Percentiles rank a stretch among this genome's conserved stretches.
These are phyloP conservation scores for Nannizziopsis arthrosporioides DNA, from an alignment of 2,329 filamentous ascomycete genomes.

Conservation along the genomic window DNA sequence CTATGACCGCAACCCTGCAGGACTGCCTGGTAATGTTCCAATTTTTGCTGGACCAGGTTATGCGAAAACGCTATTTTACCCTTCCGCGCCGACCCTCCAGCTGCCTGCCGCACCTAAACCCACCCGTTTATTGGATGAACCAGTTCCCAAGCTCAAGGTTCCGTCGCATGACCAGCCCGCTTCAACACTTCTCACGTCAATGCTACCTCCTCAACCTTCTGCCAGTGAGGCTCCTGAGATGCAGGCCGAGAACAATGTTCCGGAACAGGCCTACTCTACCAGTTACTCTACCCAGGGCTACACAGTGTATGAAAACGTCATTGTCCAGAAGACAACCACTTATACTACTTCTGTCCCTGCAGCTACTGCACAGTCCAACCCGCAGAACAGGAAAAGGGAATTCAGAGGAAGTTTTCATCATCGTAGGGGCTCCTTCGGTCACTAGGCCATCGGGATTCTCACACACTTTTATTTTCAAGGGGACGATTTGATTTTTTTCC, in stretches of 20 bases:
- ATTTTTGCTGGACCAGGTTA: constrained; percentile 38
- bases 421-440: background rate
- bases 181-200: background rate
- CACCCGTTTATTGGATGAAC: background rate
- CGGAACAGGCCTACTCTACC: constrained; percentile 8
- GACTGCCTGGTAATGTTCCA: constrained; percentile 54
- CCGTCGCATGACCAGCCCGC: background rate
- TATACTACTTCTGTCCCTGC: background rate
- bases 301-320: constrained; percentile 13
- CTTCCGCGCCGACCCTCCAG: constrained; percentile 3
- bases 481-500: background rate
- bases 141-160: background rate
- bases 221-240: background rate
- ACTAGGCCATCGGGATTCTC: background rate
- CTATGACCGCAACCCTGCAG: constrained; percentile 42
- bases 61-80: background rate
- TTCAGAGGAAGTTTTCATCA: background rate
- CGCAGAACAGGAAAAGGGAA: background rate
- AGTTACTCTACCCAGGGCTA: constrained; percentile 12
- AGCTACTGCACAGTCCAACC: background rate
- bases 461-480: background rate
- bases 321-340: constrained; percentile 12
- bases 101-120: background rate
- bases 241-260: background rate
- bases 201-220: background rate